Conservation (phyloP, 345 rosid species). For the Salix koriyanagi region DNA sequence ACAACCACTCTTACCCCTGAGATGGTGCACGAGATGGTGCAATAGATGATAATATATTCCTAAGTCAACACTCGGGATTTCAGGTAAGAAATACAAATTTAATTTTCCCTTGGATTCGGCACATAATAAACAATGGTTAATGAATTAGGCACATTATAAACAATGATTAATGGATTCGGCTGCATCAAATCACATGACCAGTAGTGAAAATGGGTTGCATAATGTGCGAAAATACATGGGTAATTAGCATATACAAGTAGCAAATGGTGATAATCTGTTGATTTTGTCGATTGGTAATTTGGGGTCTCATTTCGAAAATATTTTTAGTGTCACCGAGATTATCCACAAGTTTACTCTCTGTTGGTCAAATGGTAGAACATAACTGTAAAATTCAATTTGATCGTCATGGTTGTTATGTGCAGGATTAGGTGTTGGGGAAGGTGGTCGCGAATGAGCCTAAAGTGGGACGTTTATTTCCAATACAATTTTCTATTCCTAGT, state of each 20-base stretch:
- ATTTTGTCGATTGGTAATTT: neutral
- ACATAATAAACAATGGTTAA: too few species aligned
- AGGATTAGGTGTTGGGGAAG: too few species aligned
- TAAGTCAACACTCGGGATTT: neutral
- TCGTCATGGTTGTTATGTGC: too few species aligned
- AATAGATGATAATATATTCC: neutral
- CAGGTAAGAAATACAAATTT: too few species aligned
- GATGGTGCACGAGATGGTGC: neutral
- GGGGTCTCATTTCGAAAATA: neutral
- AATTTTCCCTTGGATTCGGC: too few species aligned
- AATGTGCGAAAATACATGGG: too few species aligned
- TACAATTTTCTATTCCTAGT: neutral
- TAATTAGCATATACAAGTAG: neutral
- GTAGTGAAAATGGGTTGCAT: neutral
- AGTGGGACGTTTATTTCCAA: neutral
- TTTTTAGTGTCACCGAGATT: neutral
- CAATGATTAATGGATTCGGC: neutral
- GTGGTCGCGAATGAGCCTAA: neutral
- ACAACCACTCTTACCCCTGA: neutral
- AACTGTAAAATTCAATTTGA: too few species aligned
- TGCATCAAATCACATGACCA: neutral
- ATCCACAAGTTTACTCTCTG: neutral
- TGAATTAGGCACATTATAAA: neutral
- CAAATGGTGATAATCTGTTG: neutral
- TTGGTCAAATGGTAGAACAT: too few species aligned